Base-by-base conservation (phyloP, 2,329 filamentous ascomycete species). In the Coleophoma cylindrospora region DNA sequence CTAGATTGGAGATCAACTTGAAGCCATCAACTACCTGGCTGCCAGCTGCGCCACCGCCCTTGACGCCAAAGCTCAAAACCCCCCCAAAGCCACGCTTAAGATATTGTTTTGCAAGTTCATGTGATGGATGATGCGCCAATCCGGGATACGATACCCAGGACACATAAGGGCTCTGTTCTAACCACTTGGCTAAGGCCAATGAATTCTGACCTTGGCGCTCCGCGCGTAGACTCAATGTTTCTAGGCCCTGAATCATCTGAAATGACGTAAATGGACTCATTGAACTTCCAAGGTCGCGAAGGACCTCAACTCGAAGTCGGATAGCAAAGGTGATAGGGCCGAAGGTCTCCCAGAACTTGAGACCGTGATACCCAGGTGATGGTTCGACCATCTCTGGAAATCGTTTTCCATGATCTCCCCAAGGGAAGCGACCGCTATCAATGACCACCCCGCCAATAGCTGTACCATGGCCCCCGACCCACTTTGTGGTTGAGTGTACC, bases 351-450 rank as follows among this genome's bases (percentile, higher is more conserved):
- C 84, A 95, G 79, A 96, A 96, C 68, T 90, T 92, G 58, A 96
- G 79, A 34, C 91, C 91, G 71, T 96, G 91, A 75, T 95, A 96
- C 49, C 91, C 91, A 50, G 88, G 86, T 0, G 87, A 84, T 1
- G 87, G 92, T 70, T 97, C 89, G 59, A 88, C 81, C 75, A 99
- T 91, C 68, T 96, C 89, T 1, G 92, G 92, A 77, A 97, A 97
- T 17, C 91, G 85, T 61, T 81, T 81, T 43, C 76, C 86, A 67
- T 96, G 72, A 70, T 86, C 86, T 60, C 87, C 89, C 91, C 92
- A 97, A 75, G 95, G 87, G 66, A 96, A 97, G 67, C 90, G 94
- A 62, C 91, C 91, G 58, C 85, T 82, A 73, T 96, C 91, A 56
- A 96, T 76, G 34, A 96, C 80, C 40, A 96, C 80, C 54, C 91